Base-by-base conservation (phyloP, 192 early-diverging fungal genomes). In the Backusella australiensis region DNA sequence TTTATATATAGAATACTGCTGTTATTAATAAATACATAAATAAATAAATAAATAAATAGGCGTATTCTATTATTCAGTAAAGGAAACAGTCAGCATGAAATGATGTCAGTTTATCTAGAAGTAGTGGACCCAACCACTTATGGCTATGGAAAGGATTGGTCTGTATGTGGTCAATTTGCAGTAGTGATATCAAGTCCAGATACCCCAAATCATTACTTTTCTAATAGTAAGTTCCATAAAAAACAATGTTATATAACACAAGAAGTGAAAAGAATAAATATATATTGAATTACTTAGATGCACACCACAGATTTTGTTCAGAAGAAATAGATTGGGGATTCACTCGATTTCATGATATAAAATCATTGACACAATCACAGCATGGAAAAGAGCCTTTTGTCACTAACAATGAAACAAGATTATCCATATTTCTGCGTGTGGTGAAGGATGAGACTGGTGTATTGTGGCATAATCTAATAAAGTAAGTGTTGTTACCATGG, bases 271-370 rank as follows among this genome's bases (percentile, higher is more conserved):
- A 32, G 3, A 32, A 32, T 32, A 32, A 32, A 32, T 3, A 32
- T 3, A 32, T 32, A 32, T 21, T 34, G 6, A 8, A 23, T 26
- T 53, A 29, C 35, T 36, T 71, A 87, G 82, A 68, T 75, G 90
- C 95, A 6, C 85, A 91, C 38, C 97, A 99, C 84, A 88, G 98
- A 56, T 98, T 95, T 80, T 91, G 83, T 67, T 82, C 86, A 9
- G 87, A 92, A 15, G 95, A 96, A 78, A 79, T 90, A 2, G 98
- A 99, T 82, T 99, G 98, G 98, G 98, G 98, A 0, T 99, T 98
- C 82, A 96, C 93, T 44, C 85, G 85, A 29, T 92, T 96, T 68
- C 81, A 90, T 32, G 88, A 92, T 36, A 75, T 91, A 17, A 81
- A 86, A n/a, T 76, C 75, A 70, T 56, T 94, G 63, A 78, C 78